Percentiles rank a stretch among this genome's conserved stretches.
These are phyloP conservation scores for Tolypocladium tropicale DNA, from an alignment of 2,329 filamentous ascomycete species.

Conservation along the genomic window DNA sequence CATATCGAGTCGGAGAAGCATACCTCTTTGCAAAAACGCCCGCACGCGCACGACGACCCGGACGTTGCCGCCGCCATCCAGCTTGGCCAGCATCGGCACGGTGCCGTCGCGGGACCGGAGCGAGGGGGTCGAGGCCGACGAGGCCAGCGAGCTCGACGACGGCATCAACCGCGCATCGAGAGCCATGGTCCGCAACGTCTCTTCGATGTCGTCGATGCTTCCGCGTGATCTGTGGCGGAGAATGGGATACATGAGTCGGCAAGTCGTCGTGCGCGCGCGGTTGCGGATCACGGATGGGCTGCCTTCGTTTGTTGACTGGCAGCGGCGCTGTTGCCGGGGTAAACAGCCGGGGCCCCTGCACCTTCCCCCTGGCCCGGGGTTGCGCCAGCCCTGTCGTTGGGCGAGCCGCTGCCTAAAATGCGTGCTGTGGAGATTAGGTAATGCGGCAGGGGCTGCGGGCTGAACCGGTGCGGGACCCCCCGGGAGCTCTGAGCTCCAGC, in stretches of 20 bases:
- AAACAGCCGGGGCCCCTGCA: conserved; percentile 11
- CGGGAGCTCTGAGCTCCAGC: background rate
- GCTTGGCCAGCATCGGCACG: conserved; percentile 44
- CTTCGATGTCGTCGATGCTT: conserved; percentile 26
- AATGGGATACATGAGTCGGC: conserved; percentile 24
- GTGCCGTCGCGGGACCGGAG: conserved; percentile 62
- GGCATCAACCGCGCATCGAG: conserved; percentile 36
- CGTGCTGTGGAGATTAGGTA: background rate
- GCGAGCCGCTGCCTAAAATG: too few relatives aligned
- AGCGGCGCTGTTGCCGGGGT: conserved; percentile 23
- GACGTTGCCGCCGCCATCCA: conserved; percentile 64
- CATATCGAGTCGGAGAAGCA: background rate
- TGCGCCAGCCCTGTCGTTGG: background rate
- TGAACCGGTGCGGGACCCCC: background rate
- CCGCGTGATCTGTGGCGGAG: conserved; percentile 30
- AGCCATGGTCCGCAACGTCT: conserved; percentile 30
- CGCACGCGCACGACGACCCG: conserved; percentile 73
- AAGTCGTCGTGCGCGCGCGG: background rate
- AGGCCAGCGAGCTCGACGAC: conserved; percentile 30
- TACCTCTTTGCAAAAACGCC: conserved; percentile 66
- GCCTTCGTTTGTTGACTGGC: conserved; percentile 23
- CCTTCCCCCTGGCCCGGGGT: background rate
- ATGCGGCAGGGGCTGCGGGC: background rate
- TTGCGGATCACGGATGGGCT: background rate
- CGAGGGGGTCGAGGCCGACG: conserved; percentile 69